Base-by-base conservation (phyloP, 106 monocot species). In the Xerophyta viscosa region DNA sequence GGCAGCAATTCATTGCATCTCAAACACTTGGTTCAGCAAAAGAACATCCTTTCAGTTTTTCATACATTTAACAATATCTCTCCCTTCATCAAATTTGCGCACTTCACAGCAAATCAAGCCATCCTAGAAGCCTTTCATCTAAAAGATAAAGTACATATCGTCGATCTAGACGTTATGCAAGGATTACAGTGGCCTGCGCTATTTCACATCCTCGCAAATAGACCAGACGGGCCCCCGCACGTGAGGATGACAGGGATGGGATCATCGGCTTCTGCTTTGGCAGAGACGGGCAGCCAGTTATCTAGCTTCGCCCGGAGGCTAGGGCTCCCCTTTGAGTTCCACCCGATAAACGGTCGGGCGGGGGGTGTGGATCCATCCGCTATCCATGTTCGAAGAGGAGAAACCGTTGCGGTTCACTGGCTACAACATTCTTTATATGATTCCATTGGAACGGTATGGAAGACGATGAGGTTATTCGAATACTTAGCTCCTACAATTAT, bases 181-280 rank as follows among this genome's bases (percentile, higher is more conserved):
- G 78, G 72, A 63, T 67, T 78, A 14, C 78, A 78, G 22, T 78
- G 78, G 72, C 72, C 68, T 2, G 63, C 72, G 3, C 64, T 78
- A 28, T 56, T 78, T 64, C 72, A 72, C 48, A 68, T 68, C 41
- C 68, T 78, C 0, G 72, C 78, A 1, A 55, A 63, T 0, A 28
- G 78, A 9, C 27, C 72, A 1, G 54, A 57, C 25, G 78, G 72
- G 9, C 72, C 78, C 0, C 72, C 72, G 17, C 58, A 52, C 8
- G 58, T 78, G 0, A 19, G 64, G 18, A 58, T 78, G 41, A 78
- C 72, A 0, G 78, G 68, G 0, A 8, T 72, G 20, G 67, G 78
- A 3, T 4, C 54, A 0, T 68, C 68, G 8, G 44, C 48, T 50
- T 37, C 49, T 2, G 15, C 30, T 27, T 52, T 78, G 12, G 46